A percentile compares a stretch with the other conserved stretches of the same genome.
phyloP scores from a whole-genome alignment of 257 asterid genomes.

The Gentiana dahurica region DNA sequence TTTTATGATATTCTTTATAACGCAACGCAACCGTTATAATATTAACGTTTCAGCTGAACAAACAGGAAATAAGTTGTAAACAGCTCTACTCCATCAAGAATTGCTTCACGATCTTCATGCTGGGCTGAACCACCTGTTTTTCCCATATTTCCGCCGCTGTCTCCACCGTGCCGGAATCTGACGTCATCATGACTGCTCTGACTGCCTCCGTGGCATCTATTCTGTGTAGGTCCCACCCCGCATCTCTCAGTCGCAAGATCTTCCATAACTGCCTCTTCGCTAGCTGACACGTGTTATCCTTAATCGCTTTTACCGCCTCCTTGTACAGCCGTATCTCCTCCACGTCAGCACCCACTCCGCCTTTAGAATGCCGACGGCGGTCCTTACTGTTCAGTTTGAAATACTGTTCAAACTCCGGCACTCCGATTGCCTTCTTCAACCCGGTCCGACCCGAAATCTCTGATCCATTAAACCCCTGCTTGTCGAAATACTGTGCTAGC shows the following conservation, averaged over 20 bases:
- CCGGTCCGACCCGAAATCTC: conserved; percentile 36
- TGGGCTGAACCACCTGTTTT: conserved; percentile 52
- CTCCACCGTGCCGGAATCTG: conserved; percentile 17
- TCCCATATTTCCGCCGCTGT: conserved; percentile 54
- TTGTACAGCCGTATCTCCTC: conserved; percentile 24
- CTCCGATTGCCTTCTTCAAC: conserved; percentile 68
- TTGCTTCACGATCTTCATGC: conserved; percentile 75
- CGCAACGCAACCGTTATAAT: too few species aligned
- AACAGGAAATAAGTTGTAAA: conserved; percentile 27
- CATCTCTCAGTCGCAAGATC: conserved; percentile 57
- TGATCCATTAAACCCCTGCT: conserved; percentile 10
- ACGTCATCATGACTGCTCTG: conserved; percentile 27
- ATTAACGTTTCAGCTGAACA: not conserved
- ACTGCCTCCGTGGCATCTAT: conserved; percentile 71
- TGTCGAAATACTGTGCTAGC: conserved; percentile 25
- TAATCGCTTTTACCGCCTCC: conserved; percentile 54
- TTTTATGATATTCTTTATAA: too few species aligned
- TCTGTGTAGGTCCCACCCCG: conserved; percentile 73
- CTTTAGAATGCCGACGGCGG: not conserved
- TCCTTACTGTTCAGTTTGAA: conserved; percentile 4
- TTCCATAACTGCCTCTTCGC: conserved; percentile 60
- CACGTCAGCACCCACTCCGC: conserved; percentile 10
- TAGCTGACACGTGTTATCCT: conserved; percentile 67
- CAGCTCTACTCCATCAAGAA: conserved; percentile 84
- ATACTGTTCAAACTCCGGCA: conserved; percentile 62